Base-by-base conservation (phyloP, 2,329 filamentous ascomycete genomes). In the Chrysoporthe puriensis region DNA sequence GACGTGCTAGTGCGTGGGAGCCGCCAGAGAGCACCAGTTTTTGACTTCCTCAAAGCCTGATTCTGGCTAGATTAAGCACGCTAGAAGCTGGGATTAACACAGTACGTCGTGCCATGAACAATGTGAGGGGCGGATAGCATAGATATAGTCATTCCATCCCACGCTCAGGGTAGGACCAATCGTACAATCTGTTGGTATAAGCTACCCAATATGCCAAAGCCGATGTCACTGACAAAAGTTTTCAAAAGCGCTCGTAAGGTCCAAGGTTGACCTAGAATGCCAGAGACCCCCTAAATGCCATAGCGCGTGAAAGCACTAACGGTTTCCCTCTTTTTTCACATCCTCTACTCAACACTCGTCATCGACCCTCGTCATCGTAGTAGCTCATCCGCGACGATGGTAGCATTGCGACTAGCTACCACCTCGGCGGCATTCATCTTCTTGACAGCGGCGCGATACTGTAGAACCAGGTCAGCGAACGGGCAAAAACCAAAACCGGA, bases 361-460 rank as follows among this genome's bases (percentile, higher is more conserved):
- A 4, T 36, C 34, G 4, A 48, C 42, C 13, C 32, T 18, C 13
- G 7, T 40, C 14, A 43, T 63, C 42, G 62, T 46, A 69, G 62
- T 34, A 69, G 62, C 66, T 69, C 68, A 14, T 69, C 66, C 46
- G 67, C 62, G 34, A 63, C 61, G 2, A 65, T 13, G 2, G 66
- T 69, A 36, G 58, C 50, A 21, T 69, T 69, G 13, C 43, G 42
- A 18, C 46, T 46, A 13, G 5, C 36, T 40, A 43, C 11, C 4
- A 18, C 40, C 32, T 59, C 66, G 2, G 56, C 56, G 6, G 64
- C 67, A 16, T 72, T 52, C 42, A 75, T 70, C 40, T 66, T 75
- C 16, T 73, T 69, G 66, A 76, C 72, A 52, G 76, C 73, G 42
- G 73, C 74, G 50, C 73, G 77, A 69, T 77, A 79, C 77, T 78